These are phyloP conservation scores for Tolypocladium sp. DNA, from an alignment of 2,329 filamentous ascomycete genomes.

Conservation along the genomic window DNA sequence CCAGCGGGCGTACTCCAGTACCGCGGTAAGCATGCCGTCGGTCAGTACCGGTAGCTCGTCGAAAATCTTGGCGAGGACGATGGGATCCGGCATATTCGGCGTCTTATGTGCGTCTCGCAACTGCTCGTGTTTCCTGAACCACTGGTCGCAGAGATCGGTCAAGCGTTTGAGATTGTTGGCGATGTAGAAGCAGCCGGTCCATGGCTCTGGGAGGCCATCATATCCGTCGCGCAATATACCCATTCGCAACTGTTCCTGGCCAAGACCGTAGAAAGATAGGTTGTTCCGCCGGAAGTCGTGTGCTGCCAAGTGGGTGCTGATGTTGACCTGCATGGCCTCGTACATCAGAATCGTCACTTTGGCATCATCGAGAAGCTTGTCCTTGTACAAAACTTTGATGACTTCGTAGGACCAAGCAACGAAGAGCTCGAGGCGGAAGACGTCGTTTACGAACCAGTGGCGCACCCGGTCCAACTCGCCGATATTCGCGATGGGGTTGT, in stretches of 20 bases:
- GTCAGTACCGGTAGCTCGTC: conserved; percentile 40
- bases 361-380: conserved; percentile 44
- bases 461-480: conserved; percentile 72
- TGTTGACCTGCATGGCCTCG: conserved; percentile 59
- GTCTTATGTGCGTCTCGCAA: conserved; percentile 20
- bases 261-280: conserved; percentile 62
- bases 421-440: conserved; percentile 63
- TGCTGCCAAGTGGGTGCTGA: conserved; percentile 47
- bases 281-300: conserved; percentile 67
- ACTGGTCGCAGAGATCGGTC: conserved; percentile 46
- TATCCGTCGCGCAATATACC: conserved; percentile 58
- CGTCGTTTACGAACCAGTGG: conserved; percentile 78
- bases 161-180: conserved; percentile 54
- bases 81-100: conserved; percentile 24
- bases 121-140: conserved; percentile 39
- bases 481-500: conserved; percentile 50
- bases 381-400: conserved; percentile 63
- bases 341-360: conserved; percentile 47
- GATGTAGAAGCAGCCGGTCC: conserved; percentile 65
- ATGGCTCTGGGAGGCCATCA: conserved; percentile 65
- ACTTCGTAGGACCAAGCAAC: conserved; percentile 72
- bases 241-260: conserved; percentile 53
- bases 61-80: conserved; percentile 35
- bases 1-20: conserved; percentile 45
- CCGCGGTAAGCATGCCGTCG: conserved; percentile 44